A percentile compares a stretch with the other conserved stretches of the same genome.
These are phyloP conservation scores for Rhynchospora pubera DNA, from an alignment of 176 grass and related monocot genomes.

Conservation along the genomic window DNA sequence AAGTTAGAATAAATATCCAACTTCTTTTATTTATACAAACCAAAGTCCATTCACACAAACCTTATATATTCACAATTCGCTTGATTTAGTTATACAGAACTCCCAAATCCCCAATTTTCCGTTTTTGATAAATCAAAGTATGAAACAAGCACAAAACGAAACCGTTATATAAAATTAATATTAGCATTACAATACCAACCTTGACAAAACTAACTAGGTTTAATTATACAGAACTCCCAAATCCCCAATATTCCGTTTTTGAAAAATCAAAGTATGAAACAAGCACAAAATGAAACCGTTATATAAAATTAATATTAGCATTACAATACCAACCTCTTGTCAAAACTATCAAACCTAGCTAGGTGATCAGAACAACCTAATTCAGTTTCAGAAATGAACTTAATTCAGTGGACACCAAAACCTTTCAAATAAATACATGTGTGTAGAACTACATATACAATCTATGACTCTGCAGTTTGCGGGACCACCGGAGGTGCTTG, in stretches of 20 bases:
- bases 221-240: too few species aligned
- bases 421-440: not conserved
- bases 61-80: not conserved
- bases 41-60: not conserved
- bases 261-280: not conserved
- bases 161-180: too few species aligned
- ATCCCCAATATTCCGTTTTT: not conserved
- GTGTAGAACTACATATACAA: not conserved
- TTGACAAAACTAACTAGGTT: too few species aligned
- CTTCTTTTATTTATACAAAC: too few species aligned
- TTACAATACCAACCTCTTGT: not conserved
- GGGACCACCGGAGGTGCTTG: conserved; percentile 5
- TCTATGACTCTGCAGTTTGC: not conserved
- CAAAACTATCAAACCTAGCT: conserved; percentile 7
- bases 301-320: conserved; percentile 8
- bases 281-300: not conserved
- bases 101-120: too few species aligned
- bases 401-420: not conserved
- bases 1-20: too few species aligned
- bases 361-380: not conserved
- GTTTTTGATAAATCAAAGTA: too few species aligned
- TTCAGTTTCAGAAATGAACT: conserved; percentile 2
- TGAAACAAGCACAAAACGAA: too few species aligned
- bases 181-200: too few species aligned
- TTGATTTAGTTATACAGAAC: not conserved